Base-by-base conservation (phyloP, 192 early-diverging fungal species). In the Backusella morwellensis region DNA sequence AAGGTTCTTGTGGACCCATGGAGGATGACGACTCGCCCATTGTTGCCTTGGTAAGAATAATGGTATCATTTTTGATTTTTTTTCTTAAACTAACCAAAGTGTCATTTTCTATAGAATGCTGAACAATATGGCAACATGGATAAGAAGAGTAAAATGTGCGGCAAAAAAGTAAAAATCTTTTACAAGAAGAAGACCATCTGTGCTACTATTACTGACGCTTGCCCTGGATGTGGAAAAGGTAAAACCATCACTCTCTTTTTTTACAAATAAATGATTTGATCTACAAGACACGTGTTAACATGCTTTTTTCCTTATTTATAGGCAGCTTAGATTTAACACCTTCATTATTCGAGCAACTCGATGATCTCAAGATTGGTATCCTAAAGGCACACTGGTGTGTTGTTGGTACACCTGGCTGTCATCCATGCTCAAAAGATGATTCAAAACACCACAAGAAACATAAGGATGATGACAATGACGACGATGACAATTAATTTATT, bases 151-250 rank as follows among this genome's bases (percentile, higher is more conserved):
- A 35, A 52, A 63, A 81, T 75, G 68, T 85, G 86, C 80, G 79
- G 56, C 80, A 34, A 66, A 76, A 47, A 50, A 77, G 15, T 81
- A 84, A 35, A 32, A 63, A 40, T 80, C 85, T 68, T 50, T 23
- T 6, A 68, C 74, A 54, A 77, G 74, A 3, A 80, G 80, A 35
- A 83, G 81, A 75, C 72, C 78, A 29, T 82, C 78, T 32, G 44
- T 59, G 14, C 81, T 80, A 80, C 79, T 6, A 82, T 86, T 21
- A 83, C 81, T 2, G 86, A 88, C 67, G 82, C 83, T 15, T 88
- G 86, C 77, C 86, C 86, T 29, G 83, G 59, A 40, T 88, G 86
- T 70, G 19, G 19, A 3, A n/a, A 74, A 19, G 59, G 77, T 78
- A 78, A 74, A 63, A 44, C 32, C 2, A 36, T 14, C 15, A 9